Evolutionary conservation across 108 stramenopile species (phyloP).

Genomic region (Nannochloropsis salina): DNA sequence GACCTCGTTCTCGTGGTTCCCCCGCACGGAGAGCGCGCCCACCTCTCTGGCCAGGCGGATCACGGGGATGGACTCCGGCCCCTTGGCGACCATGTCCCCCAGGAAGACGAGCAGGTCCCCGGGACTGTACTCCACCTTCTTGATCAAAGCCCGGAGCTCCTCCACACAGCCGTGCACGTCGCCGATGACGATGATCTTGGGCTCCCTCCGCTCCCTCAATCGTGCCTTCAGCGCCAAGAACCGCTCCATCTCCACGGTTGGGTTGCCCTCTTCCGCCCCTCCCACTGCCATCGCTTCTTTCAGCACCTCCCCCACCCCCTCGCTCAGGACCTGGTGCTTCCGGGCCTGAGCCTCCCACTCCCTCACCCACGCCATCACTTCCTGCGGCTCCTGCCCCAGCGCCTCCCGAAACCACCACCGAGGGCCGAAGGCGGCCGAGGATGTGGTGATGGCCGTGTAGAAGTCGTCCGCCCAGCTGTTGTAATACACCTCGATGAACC

Average conservation of each 20-base stretch:
- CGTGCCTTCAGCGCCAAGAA: not conserved
- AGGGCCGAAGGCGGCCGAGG: not conserved
- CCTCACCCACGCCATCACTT: not conserved
- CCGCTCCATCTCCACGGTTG: not conserved
- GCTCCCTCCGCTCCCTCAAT: conserved; percentile 23
- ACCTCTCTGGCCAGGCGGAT: conserved; percentile 81
- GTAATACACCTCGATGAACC: conserved; percentile 14
- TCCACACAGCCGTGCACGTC: conserved; percentile 92
- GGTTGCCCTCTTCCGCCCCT: not conserved
- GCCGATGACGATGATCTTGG: conserved; percentile 58
- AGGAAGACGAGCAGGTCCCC: conserved; percentile 80
- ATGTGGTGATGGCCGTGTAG: conserved; percentile 3
- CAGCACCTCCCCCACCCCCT: not conserved
- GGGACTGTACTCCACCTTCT: conserved; percentile 73
- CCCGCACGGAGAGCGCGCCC: conserved; percentile 82
- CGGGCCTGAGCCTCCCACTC: not conserved
- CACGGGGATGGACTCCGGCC: conserved; percentile 77
- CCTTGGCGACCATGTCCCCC: conserved; percentile 87
- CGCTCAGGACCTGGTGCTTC: not conserved
- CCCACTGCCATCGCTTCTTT: not conserved
- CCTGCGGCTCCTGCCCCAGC: not conserved
- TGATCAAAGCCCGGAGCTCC: conserved; percentile 75
- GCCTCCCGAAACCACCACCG: conserved; percentile 5
- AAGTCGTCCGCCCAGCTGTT: conserved; percentile 12
- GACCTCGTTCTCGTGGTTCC: conserved; percentile 93